These are phyloP conservation scores for Diplodia scrobiculata DNA, from an alignment of 2,329 filamentous ascomycete genomes.

Conservation along the genomic window DNA sequence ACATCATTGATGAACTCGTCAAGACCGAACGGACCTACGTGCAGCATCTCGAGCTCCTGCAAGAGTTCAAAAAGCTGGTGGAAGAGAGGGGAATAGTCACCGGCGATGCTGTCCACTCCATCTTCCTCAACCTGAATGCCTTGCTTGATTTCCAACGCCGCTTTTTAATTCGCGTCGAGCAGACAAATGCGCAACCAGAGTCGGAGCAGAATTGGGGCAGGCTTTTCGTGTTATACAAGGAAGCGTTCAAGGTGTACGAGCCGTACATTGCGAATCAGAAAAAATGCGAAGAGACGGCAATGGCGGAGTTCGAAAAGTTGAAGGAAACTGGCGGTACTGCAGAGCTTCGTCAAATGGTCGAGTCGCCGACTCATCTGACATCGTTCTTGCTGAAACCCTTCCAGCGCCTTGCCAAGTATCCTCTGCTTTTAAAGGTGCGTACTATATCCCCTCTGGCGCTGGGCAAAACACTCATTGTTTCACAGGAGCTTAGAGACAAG, in stretches of 20 bases:
- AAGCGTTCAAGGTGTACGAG: slow-evolving; percentile 88
- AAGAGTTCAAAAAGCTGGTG: slow-evolving; percentile 85
- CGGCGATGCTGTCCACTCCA: slow-evolving; percentile 87
- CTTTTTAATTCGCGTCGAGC: slow-evolving; percentile 93
- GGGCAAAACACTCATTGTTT: slow-evolving; percentile 1
- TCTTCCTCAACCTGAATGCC: slow-evolving; percentile 94
- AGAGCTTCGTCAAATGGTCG: slow-evolving; percentile 70
- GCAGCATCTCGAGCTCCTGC: slow-evolving; percentile 90
- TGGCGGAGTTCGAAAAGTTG: slow-evolving; percentile 85
- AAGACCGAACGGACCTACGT: slow-evolving; percentile 97
- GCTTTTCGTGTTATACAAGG: slow-evolving; percentile 82
- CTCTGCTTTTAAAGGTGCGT: slow-evolving; percentile 77
- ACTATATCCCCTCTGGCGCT: background rate
- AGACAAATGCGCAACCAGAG: slow-evolving; percentile 81
- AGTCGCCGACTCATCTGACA: slow-evolving; percentile 82
- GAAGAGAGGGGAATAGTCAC: slow-evolving; percentile 86
- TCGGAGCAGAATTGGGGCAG: slow-evolving; percentile 87
- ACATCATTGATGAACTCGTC: slow-evolving; percentile 88
- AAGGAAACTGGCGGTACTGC: slow-evolving; percentile 66
- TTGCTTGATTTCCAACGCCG: slow-evolving; percentile 93
- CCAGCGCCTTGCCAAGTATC: slow-evolving; percentile 93
- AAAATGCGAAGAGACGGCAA: slow-evolving; percentile 82
- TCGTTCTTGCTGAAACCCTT: slow-evolving; percentile 96
- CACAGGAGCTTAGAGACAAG: slow-evolving; percentile 81
- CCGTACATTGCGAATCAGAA: slow-evolving; percentile 97